Evolutionary conservation across 768 basidiomycete genomes (phyloP), one percentile per base, ranked within the genome.

Genomic region (Lentinula boryana): DNA sequence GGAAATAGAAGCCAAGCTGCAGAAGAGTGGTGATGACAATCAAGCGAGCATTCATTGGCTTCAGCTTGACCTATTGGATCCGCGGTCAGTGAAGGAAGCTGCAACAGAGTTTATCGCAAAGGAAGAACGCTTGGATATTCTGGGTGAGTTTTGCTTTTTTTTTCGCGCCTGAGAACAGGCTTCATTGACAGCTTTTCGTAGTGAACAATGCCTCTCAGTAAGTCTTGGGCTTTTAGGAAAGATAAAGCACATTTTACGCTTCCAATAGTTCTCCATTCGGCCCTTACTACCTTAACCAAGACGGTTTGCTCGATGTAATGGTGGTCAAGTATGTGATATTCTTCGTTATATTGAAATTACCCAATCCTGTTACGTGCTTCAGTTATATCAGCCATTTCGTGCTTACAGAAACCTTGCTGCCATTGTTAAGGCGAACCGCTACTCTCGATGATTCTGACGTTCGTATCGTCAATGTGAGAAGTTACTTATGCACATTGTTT

Each of bases 321-420:
- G 58, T 76, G 9, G 70, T 76, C 58, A 80, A 80, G 79, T 80
- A 33, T 4, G 64, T 68, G 63, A 0, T 27, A 27, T 27, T 27
- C 27, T 27, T 27, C 27, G 27, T 27, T 27, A 27, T 27, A 27
- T 27, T 27, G 27, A 27, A 27, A 27, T 27, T 27, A 27, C 27
- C 27, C 27, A 27, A 27, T 27, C 27, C 55, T 40, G 2, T 21
- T 18, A 31, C 18, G 41, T 4, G 40, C 7, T 18, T 3, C 59
- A 87, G 86, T 54, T 75, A 80, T 58, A 72, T 88, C 23, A 77
- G 80, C 41, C 82, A 78, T 0, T 84, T 84, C 59, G 76, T 81
- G 13, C 78, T 88, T 62, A 86, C 84, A 8, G 69, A 75, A 21
- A 75, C 78, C 3, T 75, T 88, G 6, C 73, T 86, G 40, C 82